phyloP scores from a whole-genome alignment of 208 protist genomes.

The Perkinsela sp. region DNA sequence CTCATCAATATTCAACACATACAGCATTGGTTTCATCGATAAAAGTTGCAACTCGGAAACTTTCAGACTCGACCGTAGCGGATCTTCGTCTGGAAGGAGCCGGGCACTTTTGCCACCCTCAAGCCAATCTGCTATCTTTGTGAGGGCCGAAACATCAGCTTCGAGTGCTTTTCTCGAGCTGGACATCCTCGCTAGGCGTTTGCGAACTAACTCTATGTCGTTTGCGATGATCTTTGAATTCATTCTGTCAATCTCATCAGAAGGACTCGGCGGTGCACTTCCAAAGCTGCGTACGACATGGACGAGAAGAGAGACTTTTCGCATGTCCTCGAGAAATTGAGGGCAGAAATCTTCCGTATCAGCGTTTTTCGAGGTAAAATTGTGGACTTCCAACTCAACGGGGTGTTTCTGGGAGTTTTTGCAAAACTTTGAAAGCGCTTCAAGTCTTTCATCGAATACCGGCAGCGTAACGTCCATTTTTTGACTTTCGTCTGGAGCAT shows the following conservation, averaged over 20 bases:
- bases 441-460: background rate
- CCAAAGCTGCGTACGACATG: background rate
- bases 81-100: background rate
- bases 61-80: background rate
- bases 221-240: background rate
- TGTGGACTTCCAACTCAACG: background rate
- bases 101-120: background rate
- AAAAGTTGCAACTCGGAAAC: background rate
- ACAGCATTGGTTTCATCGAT: background rate
- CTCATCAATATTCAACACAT: background rate
- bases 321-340: background rate
- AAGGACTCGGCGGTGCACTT: background rate
- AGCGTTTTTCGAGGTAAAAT: background rate
- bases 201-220: background rate
- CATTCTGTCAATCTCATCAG: background rate
- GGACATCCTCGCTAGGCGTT: background rate
- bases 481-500: background rate
- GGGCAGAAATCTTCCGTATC: background rate
- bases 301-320: background rate
- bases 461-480: background rate
- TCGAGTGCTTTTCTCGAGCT: background rate
- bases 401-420: background rate
- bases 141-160: background rate
- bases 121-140: background rate
- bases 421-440: background rate